Evolutionary conservation across 148 eudicot species (phyloP).

Genomic region (Camellia granthamiana): DNA sequence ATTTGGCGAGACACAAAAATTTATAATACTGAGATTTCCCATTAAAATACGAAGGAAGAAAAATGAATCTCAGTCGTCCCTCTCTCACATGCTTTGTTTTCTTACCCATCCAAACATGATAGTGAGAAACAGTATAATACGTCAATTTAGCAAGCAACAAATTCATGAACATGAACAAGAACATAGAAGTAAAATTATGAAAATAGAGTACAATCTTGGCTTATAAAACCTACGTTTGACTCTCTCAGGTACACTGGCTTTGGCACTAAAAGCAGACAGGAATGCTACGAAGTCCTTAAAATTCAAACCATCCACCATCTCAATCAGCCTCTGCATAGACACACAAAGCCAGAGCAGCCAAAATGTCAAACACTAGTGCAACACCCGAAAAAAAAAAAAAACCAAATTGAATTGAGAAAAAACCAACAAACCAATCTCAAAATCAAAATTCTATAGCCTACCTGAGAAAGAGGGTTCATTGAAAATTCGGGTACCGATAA

Average conservation of each 20-base stretch:
- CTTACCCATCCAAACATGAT: too few species aligned
- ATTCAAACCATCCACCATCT: slow-evolving; percentile 94
- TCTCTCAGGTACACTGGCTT: slow-evolving; percentile 70
- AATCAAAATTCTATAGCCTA: slow-evolving; percentile 18
- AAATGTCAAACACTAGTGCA: slow-evolving; percentile 10
- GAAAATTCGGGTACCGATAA: slow-evolving; percentile 96
- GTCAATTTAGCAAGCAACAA: slow-evolving; percentile 1
- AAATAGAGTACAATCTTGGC: background rate
- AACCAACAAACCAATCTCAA: background rate
- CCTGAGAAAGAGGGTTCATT: slow-evolving; percentile 93
- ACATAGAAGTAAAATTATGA: background rate
- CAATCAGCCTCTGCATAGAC: slow-evolving; percentile 72
- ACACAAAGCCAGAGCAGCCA: slow-evolving; percentile 15
- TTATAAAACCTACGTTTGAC: slow-evolving; percentile 50
- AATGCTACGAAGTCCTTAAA: slow-evolving; percentile 93
- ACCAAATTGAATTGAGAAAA: background rate
- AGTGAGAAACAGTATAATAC: background rate
- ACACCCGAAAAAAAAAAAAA: background rate
- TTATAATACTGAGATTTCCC: too few species aligned
- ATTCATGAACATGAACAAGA: background rate
- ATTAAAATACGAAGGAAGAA: too few species aligned
- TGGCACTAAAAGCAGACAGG: slow-evolving; percentile 83
- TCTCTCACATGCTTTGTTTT: too few species aligned
- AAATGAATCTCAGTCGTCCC: too few species aligned
- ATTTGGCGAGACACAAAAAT: too few species aligned